Evolutionary conservation across 1,139 yeast species (phyloP), one percentile per base, ranked within the genome.

Genomic region (Zygosaccharomyces sapae): DNA sequence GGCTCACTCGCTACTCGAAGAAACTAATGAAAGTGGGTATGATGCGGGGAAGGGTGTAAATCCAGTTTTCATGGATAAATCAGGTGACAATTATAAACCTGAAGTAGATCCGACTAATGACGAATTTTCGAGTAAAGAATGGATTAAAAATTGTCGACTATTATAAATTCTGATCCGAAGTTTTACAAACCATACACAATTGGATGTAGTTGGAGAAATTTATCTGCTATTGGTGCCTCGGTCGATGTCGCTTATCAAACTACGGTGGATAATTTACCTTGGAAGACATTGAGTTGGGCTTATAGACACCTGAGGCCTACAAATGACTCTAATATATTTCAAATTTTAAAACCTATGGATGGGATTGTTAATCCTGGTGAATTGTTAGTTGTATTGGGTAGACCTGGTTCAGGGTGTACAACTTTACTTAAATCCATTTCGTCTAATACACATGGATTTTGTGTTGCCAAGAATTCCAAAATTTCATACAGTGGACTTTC

Each of bases 361-460:
- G 90, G 85, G 24, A 58, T 81, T 5, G 70, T 83, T 53, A 70
- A 72, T 38, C 85, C 92, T 0, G 90, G 95, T 46, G 86, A 84
- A 57, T 71, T 86, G 46, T 77, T 86, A 4, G 87, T 86, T 43
- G 94, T 85, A 1, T 68, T 85, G 36, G 94, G 94, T 38, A 77
- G 90, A 64, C 94, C 94, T 0, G 94, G 94, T 60, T 79, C 90
- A 22, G 95, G 95, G 49, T 86, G 95, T 67, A 77, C 95, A 1
- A 85, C 95, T 1, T 74, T 85, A 44, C 69, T 86, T 58, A 85
- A 84, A 59, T 76, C 92, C 0, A 74, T 86, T 50, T 77, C 90
- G 5, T 68, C 84, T 31, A 80, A 81, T 54, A 83, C 90, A 3
- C 80, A 83, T 62, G 95, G 94, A n/a, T n/a, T n/a, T n/a, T n/a